These are phyloP conservation scores for Phytopythium helicoides DNA, from an alignment of 352 stramenopile genomes.

Conservation along the genomic window DNA sequence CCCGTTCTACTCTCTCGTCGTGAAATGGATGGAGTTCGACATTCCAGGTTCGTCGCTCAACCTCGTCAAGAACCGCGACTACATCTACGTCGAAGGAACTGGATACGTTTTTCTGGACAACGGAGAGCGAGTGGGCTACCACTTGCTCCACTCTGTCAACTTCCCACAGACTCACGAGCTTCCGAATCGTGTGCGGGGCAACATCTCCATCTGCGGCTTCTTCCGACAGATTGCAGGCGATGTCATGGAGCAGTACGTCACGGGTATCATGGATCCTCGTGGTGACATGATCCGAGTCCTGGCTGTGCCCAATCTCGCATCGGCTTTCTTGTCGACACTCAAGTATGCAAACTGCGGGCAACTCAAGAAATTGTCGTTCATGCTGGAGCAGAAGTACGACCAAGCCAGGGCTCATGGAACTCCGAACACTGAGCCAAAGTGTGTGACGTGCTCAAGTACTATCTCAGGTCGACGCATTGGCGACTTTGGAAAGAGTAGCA, in stretches of 20 bases:
- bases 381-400: slow-evolving; percentile 11
- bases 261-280: slow-evolving; percentile 14
- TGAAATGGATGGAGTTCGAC: slow-evolving; percentile 34
- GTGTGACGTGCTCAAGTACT: slow-evolving; percentile 19
- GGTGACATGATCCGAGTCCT: slow-evolving; percentile 12
- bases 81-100: slow-evolving; percentile 31
- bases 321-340: slow-evolving; percentile 5
- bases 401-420: background rate
- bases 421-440: slow-evolving; percentile 1
- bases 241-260: slow-evolving; percentile 28
- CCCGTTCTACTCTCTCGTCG: slow-evolving; percentile 24
- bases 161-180: slow-evolving; percentile 14
- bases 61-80: slow-evolving; percentile 25
- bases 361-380: slow-evolving; percentile 41
- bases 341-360: slow-evolving; percentile 28
- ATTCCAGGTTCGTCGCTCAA: slow-evolving; percentile 11
- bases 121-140: slow-evolving; percentile 31
- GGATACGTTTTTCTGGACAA: slow-evolving; percentile 19
- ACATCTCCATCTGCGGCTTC: slow-evolving; percentile 23
- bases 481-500: slow-evolving; percentile 11
- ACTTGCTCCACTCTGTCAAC: slow-evolving; percentile 39
- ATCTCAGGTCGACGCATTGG: slow-evolving; percentile 12
- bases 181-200: slow-evolving; percentile 10
- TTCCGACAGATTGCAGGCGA: slow-evolving; percentile 13
- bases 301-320: slow-evolving; percentile 4